A percentile compares a stretch with the other conserved stretches of the same genome.
Evolutionary conservation across 2,329 filamentous ascomycete genomes (phyloP).

Genomic region (Esteya vermicola): DNA sequence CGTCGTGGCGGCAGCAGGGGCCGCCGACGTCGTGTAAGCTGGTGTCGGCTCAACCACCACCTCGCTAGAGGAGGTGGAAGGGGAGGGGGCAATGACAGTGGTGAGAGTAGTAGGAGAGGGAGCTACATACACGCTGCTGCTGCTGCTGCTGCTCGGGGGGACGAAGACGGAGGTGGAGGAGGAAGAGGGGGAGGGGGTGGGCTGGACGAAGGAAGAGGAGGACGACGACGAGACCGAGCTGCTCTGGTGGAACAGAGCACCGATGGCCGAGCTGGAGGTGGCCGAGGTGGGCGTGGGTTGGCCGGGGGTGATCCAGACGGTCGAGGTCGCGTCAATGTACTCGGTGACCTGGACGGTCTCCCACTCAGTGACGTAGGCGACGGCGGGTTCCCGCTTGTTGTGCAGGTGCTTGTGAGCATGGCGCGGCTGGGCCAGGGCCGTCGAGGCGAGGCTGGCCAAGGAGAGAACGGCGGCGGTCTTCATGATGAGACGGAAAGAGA

Average conservation of each 20-base stretch:
- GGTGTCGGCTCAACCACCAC: too few species aligned
- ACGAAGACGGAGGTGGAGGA: neutral
- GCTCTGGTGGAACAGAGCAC: conserved; percentile 10
- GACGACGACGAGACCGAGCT: conserved; percentile 7
- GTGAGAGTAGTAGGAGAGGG: neutral
- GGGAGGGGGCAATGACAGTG: neutral
- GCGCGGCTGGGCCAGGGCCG: conserved; percentile 36
- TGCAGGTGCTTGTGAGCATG: conserved; percentile 22
- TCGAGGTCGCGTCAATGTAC: conserved; percentile 32
- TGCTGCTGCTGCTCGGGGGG: too few species aligned
- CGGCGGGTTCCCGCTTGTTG: conserved; percentile 26
- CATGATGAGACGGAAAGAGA: conserved; percentile 18
- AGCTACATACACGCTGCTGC: neutral
- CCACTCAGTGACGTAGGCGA: conserved; percentile 30
- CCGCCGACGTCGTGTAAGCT: neutral
- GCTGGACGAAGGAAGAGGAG: conserved; percentile 19
- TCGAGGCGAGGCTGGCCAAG: conserved; percentile 25
- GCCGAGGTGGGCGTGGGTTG: conserved; percentile 7
- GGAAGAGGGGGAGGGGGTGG: conserved; percentile 7
- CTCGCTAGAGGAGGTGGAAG: neutral
- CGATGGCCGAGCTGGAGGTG: conserved; percentile 9
- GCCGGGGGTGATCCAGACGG: conserved; percentile 26
- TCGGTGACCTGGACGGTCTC: conserved; percentile 37
- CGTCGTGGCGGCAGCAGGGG: conserved; percentile 9
- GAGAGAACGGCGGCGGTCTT: conserved; percentile 24